These are phyloP conservation scores for Fomitopsis schrenkii DNA, from an alignment of 1,284 basidiomycete species.

Conservation along the genomic window DNA sequence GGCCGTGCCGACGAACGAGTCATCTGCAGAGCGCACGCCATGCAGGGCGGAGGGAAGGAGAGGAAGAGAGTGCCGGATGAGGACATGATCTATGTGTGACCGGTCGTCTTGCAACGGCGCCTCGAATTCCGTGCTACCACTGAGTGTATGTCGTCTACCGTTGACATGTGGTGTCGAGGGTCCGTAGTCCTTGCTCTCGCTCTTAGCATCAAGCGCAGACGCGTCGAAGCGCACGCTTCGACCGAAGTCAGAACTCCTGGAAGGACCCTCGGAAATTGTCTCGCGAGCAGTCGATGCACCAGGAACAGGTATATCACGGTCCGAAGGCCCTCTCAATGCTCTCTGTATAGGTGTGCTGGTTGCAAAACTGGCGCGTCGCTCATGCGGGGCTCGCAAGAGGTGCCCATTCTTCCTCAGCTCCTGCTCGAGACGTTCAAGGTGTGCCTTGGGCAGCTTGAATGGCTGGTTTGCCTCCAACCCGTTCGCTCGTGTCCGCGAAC, in stretches of 20 bases:
- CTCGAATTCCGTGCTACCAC: not conserved
- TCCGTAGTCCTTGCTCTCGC: not conserved
- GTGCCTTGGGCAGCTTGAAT: not conserved
- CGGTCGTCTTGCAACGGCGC: not conserved
- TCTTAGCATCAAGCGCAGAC: not conserved
- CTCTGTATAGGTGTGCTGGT: not conserved
- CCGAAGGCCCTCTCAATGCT: not conserved
- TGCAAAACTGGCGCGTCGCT: not conserved
- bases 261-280: not conserved
- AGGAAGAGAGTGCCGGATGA: not conserved
- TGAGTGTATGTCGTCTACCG: not conserved
- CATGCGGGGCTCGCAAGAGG: not conserved
- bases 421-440: not conserved
- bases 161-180: not conserved
- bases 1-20: not conserved
- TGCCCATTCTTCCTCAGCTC: not conserved
- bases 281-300: not conserved
- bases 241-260: not conserved
- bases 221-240: conserved; percentile 1
- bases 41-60: not conserved
- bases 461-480: no score
- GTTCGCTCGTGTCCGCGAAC: not conserved
- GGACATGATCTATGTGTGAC: not conserved
- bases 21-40: not conserved
- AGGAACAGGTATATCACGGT: not conserved